Evolutionary conservation across 2,329 filamentous ascomycete genomes (phyloP).

Genomic region (Fulvia fulva): DNA sequence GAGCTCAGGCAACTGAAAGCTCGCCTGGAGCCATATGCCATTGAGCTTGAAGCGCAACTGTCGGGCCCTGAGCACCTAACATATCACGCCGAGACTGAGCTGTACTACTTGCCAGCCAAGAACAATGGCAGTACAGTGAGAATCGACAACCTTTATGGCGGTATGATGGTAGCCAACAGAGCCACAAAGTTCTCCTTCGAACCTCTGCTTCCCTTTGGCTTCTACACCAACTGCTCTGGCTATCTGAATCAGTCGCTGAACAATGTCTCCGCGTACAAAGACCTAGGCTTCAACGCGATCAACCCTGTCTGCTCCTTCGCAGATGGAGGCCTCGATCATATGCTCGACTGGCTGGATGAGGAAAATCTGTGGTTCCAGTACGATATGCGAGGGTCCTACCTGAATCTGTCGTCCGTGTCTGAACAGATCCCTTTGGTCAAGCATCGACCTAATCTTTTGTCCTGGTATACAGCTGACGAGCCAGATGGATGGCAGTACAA

Average conservation of each 20-base stretch:
- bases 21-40: slow-evolving; percentile 34
- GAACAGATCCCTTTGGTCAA: slow-evolving; percentile 38
- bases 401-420: slow-evolving; percentile 37
- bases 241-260: slow-evolving; percentile 32
- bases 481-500: slow-evolving; percentile 56
- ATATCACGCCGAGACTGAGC: slow-evolving; percentile 34
- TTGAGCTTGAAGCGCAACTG: slow-evolving; percentile 32
- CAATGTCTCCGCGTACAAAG: slow-evolving; percentile 40
- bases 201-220: slow-evolving; percentile 45
- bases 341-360: slow-evolving; percentile 43
- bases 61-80: slow-evolving; percentile 21
- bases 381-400: slow-evolving; percentile 43
- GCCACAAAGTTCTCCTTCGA: slow-evolving; percentile 33
- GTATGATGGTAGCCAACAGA: slow-evolving; percentile 41
- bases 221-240: slow-evolving; percentile 42
- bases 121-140: slow-evolving; percentile 45
- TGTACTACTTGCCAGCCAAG: slow-evolving; percentile 42
- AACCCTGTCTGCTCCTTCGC: slow-evolving; percentile 43
- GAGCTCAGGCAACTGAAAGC: slow-evolving; percentile 29
- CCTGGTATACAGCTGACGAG: slow-evolving; percentile 52
- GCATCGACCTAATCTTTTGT: slow-evolving; percentile 37
- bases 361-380: slow-evolving; percentile 46
- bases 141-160: slow-evolving; percentile 47
- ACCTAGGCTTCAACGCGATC: slow-evolving; percentile 47
- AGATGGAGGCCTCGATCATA: slow-evolving; percentile 36